Evolutionary conservation across 192 early-diverging fungal species (phyloP).

Genomic region (Globomyces pollinis-pini): DNA sequence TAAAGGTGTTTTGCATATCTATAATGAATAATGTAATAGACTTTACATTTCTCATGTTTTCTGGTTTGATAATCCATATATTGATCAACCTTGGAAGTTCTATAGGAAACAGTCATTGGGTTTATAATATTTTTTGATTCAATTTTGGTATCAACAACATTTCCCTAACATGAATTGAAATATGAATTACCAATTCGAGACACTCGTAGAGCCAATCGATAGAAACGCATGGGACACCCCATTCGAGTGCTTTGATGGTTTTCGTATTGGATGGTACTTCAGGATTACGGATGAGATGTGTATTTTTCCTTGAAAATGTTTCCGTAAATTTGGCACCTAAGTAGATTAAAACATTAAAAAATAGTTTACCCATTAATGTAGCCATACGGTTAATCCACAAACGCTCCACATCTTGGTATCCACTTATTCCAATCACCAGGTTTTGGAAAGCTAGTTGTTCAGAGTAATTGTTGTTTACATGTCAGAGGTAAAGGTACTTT

Average conservation of each 20-base stretch:
- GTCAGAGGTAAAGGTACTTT: not conserved
- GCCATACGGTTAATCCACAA: not conserved
- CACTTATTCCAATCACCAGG: not conserved
- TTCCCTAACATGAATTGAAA: no score
- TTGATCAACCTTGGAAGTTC: not conserved
- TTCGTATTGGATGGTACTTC: not conserved
- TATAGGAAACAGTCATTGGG: no score
- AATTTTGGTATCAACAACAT: no score
- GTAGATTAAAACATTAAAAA: no score
- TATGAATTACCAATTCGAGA: not conserved
- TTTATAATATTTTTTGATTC: no score
- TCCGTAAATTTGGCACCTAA: not conserved
- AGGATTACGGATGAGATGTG: slow-evolving; percentile 3
- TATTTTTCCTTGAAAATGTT: slow-evolving; percentile 7
- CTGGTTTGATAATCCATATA: no score
- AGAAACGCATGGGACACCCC: not conserved
- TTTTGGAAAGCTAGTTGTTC: not conserved
- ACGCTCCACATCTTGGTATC: not conserved
- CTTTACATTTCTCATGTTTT: no score
- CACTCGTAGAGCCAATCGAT: not conserved
- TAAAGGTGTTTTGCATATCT: no score
- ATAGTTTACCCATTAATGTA: not conserved
- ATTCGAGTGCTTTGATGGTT: not conserved
- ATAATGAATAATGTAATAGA: no score
- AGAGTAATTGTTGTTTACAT: no score